Evolutionary conservation across 1,139 yeast genomes (phyloP), one percentile per base, ranked within the genome.

Genomic region (Lodderomyces beijingensis): DNA sequence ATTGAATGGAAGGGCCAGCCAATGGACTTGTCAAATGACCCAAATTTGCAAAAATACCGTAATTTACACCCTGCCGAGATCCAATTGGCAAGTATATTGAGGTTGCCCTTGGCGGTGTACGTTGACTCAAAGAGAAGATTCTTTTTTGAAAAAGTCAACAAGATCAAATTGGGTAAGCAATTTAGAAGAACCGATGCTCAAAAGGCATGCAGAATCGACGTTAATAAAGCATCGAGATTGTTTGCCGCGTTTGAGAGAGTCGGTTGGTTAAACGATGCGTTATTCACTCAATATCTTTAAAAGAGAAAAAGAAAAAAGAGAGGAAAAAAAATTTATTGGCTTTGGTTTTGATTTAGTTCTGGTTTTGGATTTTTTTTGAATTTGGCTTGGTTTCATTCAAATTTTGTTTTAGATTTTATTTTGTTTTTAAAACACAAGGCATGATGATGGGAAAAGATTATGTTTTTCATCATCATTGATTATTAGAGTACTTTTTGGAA

Each of bases 1-100:
- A 85, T 94, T 30, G 97, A 89, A 53, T 91, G 98, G 98, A 89
- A 89, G 62, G 97, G 97, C 8, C 94, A 88, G 48, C 95, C 96
- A 27, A 87, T 91, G 96, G 94, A 86, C 56, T 70, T 91, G 40
- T 68, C 82, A 10, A 51, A 59, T 25, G 97, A 91, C 57, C 94
- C 95, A 16, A 70, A 85, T 45, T 58, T 72, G 34, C 63, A 64
- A 32, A 72, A 79, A 47, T 30, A 24, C 17, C 22, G 24, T 24
- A 30, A 30, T 9, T 67, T 91, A 44, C 96, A 89, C 55, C 96
- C 96, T 0, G 95, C 96, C 2, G 98, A 91, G 59, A 70, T 82
- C n/a, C 68, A 74, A 28, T 67, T 91, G 42, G 97, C 97, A 4
- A 82, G 94, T 14, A 81, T 81, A n/a, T 69, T 91, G 50, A 72